Conservation (phyloP, 2,329 filamentous ascomycete species). For the Aspergillus oerlinghausenensis region DNA sequence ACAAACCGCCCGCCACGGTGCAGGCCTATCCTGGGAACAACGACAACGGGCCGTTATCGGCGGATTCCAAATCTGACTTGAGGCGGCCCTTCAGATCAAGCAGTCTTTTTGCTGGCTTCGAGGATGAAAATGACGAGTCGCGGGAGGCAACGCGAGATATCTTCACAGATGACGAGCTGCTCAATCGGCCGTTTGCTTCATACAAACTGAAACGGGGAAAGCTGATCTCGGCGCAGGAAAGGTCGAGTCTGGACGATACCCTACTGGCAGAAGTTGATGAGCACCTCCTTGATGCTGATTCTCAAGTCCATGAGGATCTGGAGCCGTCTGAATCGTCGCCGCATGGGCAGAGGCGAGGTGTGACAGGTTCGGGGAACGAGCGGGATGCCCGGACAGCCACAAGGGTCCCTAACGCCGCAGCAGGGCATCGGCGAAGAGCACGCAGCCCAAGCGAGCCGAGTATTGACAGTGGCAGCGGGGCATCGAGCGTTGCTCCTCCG, state of each 20-base stretch:
- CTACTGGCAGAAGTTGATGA: conserved; percentile 36
- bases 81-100: conserved; percentile 70
- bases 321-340: conserved; percentile 7
- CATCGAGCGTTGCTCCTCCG: conserved; percentile 56
- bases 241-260: conserved; percentile 29
- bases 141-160: conserved; percentile 25
- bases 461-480: conserved; percentile 36
- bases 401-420: conserved; percentile 74
- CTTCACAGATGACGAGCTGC: conserved; percentile 42
- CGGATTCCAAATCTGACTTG: conserved; percentile 54
- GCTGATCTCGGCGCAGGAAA: conserved; percentile 34
- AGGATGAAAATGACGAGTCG: conserved; percentile 56
- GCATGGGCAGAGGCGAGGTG: conserved; percentile 32
- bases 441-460: conserved; percentile 45
- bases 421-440: conserved; percentile 62
- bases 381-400: conserved; percentile 71
- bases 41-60: conserved; percentile 69
- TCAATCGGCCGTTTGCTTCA: conserved; percentile 42
- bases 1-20: conserved; percentile 40
- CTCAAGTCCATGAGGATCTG: conserved; percentile 18
- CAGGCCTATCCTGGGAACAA: conserved; percentile 75
- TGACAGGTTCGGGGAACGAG: conserved; percentile 41
- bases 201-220: conserved; percentile 41
- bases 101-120: conserved; percentile 83
- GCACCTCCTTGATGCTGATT: conserved; percentile 28